A percentile compares a stretch with the other conserved stretches of the same genome.
These are phyloP conservation scores for Dendrocalamus sinicus DNA, from an alignment of 176 grass and related monocot genomes.

Conservation along the genomic window DNA sequence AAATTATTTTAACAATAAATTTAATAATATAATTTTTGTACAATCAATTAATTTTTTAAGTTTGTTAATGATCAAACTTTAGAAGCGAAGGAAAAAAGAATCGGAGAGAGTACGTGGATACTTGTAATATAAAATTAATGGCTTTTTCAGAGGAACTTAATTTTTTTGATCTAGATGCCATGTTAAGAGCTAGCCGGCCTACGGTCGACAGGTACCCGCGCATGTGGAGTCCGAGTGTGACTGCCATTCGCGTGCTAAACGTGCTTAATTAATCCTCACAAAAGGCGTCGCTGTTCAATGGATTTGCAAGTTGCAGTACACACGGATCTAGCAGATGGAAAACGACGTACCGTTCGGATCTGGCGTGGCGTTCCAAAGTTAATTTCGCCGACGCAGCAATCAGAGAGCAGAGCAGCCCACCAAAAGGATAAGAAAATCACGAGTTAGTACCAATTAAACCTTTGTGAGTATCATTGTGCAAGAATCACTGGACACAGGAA, in stretches of 20 bases:
- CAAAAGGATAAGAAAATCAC: conserved; percentile 7
- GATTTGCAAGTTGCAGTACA: neutral
- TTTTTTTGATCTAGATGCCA: neutral
- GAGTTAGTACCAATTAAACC: conserved; percentile 36
- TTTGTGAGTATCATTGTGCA: conserved; percentile 19
- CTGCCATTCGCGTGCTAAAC: neutral
- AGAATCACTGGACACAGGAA: neutral
- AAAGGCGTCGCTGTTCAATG: conserved; percentile 9
- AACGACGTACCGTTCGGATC: conserved; percentile 79
- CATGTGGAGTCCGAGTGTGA: neutral
- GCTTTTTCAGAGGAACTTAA: neutral
- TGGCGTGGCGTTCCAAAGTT: conserved; percentile 22
- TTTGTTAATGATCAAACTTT: no score
- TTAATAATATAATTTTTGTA: no score
- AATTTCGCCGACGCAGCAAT: conserved; percentile 17
- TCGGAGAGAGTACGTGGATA: neutral
- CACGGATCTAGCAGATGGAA: conserved; percentile 18
- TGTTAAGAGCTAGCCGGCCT: neutral
- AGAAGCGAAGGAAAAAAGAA: no score
- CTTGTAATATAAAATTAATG: neutral
- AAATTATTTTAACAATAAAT: no score
- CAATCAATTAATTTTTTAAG: no score
- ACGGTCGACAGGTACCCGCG: neutral
- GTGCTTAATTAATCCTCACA: neutral
- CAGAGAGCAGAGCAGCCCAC: conserved; percentile 21